Evolutionary conservation across 2,329 filamentous ascomycete species (phyloP), one percentile per base, ranked within the genome.

Genomic region (Penicillium sp.): DNA sequence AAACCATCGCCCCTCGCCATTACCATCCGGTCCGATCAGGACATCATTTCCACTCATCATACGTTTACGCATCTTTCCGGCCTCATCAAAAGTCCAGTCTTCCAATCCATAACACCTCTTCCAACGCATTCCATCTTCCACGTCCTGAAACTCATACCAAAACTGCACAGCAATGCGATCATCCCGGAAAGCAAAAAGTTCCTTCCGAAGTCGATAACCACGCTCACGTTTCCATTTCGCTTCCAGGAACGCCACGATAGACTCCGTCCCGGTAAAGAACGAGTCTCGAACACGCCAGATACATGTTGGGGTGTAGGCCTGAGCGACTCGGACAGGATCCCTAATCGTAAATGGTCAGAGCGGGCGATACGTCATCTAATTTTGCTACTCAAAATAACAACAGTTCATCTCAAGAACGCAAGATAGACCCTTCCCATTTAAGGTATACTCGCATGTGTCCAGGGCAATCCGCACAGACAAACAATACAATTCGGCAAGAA

Each of bases 151-250:
- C 73, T 95, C 88, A 68, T 93, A 95, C 91, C 91, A 95, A 72
- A 94, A 95, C 70, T 96, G 90, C 23, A 95, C 91, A 1, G 91
- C 91, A 62, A 92, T 93, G 74, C 85, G 88, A 73, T 93, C 80
- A 38, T 87, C 86, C 0, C 77, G 81, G 68, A 91, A 94, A 1
- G 89, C 81, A 73, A 95, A 96, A 1, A 96, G 78, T 70, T 96
- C 91, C 72, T 96, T 95, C 53, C 91, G 83, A 53, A 96, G 79
- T 0, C 82, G 81, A 68, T 95, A 95, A 16, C 81, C 84, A 43
- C 83, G 77, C 72, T 95, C 91, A 21, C 80, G 83, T 43, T 81
- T 75, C 91, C 90, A 95, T 70, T 95, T 95, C 44, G 83, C 77
- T 0, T 81, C 82, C 51, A 96, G 70, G 64, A 93, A 91, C 2